phyloP scores from a whole-genome alignment of 805 yeast species.

The Lachancea fermentati region DNA sequence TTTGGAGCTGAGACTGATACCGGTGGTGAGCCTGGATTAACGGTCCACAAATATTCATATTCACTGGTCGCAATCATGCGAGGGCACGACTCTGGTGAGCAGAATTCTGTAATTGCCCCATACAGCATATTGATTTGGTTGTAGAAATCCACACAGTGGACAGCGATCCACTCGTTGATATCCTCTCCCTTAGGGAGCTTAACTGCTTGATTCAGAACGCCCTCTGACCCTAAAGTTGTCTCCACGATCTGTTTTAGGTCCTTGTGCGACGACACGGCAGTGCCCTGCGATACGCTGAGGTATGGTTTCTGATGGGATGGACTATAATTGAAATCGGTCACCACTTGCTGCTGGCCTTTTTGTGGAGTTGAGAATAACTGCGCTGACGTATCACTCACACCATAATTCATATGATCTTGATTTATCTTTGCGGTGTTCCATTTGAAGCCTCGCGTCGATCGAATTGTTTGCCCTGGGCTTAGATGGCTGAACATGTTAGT shows the following conservation, averaged over 20 bases:
- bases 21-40: conserved; percentile 62
- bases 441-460: conserved; percentile 43
- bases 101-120: conserved; percentile 92
- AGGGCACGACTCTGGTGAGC: conserved; percentile 93
- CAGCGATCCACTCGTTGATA: conserved; percentile 90
- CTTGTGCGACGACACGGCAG: conserved; percentile 50
- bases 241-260: conserved; percentile 88
- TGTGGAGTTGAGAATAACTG: conserved; percentile 14
- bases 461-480: conserved; percentile 43
- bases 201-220: conserved; percentile 87
- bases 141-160: conserved; percentile 94
- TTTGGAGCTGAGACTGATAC: conserved; percentile 90
- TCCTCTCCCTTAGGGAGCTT: conserved; percentile 91
- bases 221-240: conserved; percentile 89
- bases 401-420: conserved; percentile 1
- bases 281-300: conserved; percentile 27
- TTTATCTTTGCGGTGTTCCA: conserved; percentile 27
- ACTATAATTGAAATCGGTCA: conserved; percentile 34
- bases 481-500: conserved; percentile 28
- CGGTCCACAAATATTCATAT: conserved; percentile 97
- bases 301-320: conserved; percentile 35
- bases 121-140: conserved; percentile 95
- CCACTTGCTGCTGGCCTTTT: conserved; percentile 14
- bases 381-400: conserved; percentile 1
- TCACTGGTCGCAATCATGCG: conserved; percentile 97